phyloP scores from a whole-genome alignment of 371 early-diverging fungal genomes.

The Batrachochytrium dendrobatidis region DNA sequence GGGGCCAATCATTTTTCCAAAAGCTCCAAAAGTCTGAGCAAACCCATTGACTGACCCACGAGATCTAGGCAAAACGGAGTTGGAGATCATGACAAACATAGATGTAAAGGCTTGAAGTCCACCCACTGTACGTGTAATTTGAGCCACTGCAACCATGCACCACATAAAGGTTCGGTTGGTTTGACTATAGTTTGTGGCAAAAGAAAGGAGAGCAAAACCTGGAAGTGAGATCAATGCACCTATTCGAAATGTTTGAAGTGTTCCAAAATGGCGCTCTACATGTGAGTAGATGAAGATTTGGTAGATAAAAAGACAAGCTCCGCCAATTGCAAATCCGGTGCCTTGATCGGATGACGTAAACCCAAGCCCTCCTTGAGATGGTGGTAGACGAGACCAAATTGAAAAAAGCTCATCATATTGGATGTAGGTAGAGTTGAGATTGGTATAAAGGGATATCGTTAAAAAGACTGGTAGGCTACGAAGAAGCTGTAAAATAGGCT shows the following conservation, averaged over 20 bases:
- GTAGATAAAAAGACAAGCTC: slow-evolving; percentile 17
- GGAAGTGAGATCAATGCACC: slow-evolving; percentile 17
- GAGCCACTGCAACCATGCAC: slow-evolving; percentile 10
- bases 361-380: slow-evolving; percentile 11
- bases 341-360: slow-evolving; percentile 17
- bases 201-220: slow-evolving; percentile 13
- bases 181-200: neutral
- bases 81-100: slow-evolving; percentile 23
- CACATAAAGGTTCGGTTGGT: neutral
- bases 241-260: slow-evolving; percentile 17
- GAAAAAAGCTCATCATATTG: slow-evolving; percentile 25
- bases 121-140: slow-evolving; percentile 12
- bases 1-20: slow-evolving; percentile 16
- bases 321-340: slow-evolving; percentile 15
- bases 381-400: slow-evolving; percentile 15
- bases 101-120: slow-evolving; percentile 23
- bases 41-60: slow-evolving; percentile 20
- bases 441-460: slow-evolving; percentile 14
- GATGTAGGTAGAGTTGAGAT: slow-evolving; percentile 12
- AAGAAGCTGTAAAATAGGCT: slow-evolving; percentile 5
- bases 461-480: slow-evolving; percentile 6
- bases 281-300: slow-evolving; percentile 20
- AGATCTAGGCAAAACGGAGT: slow-evolving; percentile 7
- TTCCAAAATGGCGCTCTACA: slow-evolving; percentile 15
- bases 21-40: slow-evolving; percentile 16